Conservation (phyloP, 75 land plant genomes). For the Adiantum capillusveneris region DNA sequence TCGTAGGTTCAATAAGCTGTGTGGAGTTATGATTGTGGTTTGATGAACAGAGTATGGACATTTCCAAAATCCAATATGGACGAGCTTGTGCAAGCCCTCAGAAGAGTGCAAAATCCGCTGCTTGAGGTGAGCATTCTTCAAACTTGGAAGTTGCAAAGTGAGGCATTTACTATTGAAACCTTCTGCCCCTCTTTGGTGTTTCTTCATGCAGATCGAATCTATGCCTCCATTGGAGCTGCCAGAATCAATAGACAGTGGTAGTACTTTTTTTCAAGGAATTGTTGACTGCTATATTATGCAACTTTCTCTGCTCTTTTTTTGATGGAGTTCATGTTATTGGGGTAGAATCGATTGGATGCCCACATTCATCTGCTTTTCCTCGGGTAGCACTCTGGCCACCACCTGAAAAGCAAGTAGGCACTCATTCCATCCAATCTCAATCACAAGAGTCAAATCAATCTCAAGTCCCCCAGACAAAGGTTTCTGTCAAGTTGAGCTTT, state of each 20-base stretch:
- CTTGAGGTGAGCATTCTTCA: constrained; percentile 20
- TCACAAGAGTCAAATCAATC: constrained; percentile 5
- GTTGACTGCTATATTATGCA: too few species aligned
- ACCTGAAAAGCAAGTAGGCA: constrained; percentile 2
- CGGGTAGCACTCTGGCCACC: constrained; percentile 9
- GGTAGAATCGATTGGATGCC: too few species aligned
- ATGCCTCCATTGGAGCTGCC: constrained; percentile 21
- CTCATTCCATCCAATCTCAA: neutral
- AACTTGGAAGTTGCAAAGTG: too few species aligned
- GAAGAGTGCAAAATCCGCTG: constrained; percentile 12
- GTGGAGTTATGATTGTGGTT: constrained; percentile 4
- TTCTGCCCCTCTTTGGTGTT: too few species aligned
- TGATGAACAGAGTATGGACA: constrained; percentile 24
- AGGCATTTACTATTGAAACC: too few species aligned
- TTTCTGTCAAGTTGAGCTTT: constrained; percentile 11
- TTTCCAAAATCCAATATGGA: constrained; percentile 16
- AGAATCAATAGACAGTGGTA: neutral
- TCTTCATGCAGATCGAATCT: constrained; percentile 20
- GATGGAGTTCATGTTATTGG: too few species aligned
- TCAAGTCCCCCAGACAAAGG: constrained; percentile 1
- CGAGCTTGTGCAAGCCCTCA: constrained; percentile 25
- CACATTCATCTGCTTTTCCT: neutral
- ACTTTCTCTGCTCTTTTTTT: too few species aligned
- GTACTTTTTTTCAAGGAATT: too few species aligned
- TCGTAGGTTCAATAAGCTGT: neutral